Conservation (phyloP, 164 flowering plant species). For the Santalum album region DNA sequence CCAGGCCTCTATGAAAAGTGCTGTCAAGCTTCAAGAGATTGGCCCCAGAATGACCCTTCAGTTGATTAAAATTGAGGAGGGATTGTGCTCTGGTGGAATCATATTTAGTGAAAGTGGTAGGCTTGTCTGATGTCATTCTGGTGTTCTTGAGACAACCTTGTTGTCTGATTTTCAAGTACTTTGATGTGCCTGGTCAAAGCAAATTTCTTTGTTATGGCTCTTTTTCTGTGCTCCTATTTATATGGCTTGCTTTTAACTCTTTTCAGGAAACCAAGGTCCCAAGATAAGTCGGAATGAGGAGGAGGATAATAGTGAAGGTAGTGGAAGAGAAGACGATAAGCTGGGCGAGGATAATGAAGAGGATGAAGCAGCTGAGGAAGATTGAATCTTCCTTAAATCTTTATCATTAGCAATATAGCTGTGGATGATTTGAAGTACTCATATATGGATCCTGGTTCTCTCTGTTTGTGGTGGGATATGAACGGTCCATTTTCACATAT, state of each 20-base stretch:
- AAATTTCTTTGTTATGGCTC: background rate
- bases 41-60: slow-evolving; percentile 96
- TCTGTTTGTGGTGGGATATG: too few species aligned
- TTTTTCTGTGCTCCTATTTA: background rate
- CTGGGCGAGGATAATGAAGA: background rate
- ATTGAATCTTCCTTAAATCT: background rate
- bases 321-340: background rate
- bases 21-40: slow-evolving; percentile 91
- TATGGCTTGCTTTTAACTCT: background rate
- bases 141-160: background rate
- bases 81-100: slow-evolving; percentile 70
- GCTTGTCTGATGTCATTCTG: background rate
- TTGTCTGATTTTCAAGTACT: background rate
- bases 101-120: slow-evolving; percentile 78
- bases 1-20: slow-evolving; percentile 80
- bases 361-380: background rate
- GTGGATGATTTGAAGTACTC: too few species aligned
- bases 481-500: too few species aligned
- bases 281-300: background rate
- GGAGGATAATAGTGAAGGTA: background rate
- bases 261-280: background rate
- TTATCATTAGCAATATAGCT: too few species aligned
- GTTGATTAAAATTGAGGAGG: slow-evolving; percentile 78
- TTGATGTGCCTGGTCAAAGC: background rate
- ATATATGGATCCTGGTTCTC: too few species aligned